A percentile compares a stretch with the other conserved stretches of the same genome.
These are phyloP conservation scores for Sporothrix protearum DNA, from an alignment of 2,329 filamentous ascomycete genomes.

Conservation along the genomic window DNA sequence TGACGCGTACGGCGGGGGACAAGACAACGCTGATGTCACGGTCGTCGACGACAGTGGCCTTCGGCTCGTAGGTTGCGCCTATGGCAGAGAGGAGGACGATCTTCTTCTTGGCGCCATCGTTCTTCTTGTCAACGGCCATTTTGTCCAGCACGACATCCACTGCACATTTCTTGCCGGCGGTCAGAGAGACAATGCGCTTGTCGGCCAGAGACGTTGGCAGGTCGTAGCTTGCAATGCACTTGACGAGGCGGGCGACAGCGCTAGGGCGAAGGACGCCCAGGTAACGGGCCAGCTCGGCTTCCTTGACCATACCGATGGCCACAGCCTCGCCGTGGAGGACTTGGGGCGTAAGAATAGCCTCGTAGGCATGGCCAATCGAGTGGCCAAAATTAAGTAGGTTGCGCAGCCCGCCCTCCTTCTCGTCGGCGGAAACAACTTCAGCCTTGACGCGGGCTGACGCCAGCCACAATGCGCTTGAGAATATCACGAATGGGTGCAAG, in stretches of 20 bases:
- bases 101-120: constrained; percentile 91
- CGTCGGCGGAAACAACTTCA: constrained; percentile 87
- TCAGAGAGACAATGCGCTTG: constrained; percentile 74
- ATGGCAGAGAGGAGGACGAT: constrained; percentile 89
- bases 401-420: constrained; percentile 87
- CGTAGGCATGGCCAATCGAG: constrained; percentile 94
- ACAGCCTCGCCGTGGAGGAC: constrained; percentile 94
- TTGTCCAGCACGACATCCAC: constrained; percentile 82
- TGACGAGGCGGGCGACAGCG: constrained; percentile 82
- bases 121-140: constrained; percentile 99
- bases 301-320: constrained; percentile 97
- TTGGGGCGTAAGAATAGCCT: constrained; percentile 92
- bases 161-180: constrained; percentile 81
- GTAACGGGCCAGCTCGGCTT: constrained; percentile 87
- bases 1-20: constrained; percentile 71
- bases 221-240: constrained; percentile 92
- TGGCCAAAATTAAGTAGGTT: constrained; percentile 98
- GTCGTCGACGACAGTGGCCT: constrained; percentile 86
- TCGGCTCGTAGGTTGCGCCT: constrained; percentile 80
- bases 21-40: constrained; percentile 77
- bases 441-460: constrained; percentile 93
- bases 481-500: constrained; percentile 68
- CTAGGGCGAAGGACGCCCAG: constrained; percentile 80
- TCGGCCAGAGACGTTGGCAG: constrained; percentile 82
- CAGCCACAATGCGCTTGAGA: constrained; percentile 72